Conservation (phyloP, 108 stramenopile genomes). For the Hondaea fermentalgiana region DNA sequence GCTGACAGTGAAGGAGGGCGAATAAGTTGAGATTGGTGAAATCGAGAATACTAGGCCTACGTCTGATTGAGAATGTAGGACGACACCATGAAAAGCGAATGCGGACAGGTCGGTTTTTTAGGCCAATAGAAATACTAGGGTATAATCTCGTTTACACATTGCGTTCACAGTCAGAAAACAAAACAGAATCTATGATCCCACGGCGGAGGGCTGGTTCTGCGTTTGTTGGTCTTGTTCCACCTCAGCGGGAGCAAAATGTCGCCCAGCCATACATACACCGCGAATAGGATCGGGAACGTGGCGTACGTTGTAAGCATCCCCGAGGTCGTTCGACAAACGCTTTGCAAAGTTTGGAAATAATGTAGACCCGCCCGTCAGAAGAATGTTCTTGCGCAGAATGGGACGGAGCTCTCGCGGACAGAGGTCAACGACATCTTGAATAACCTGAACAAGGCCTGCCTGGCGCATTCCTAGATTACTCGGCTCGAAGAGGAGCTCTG, state of each 20-base stretch:
- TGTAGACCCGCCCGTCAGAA: constrained; percentile 47
- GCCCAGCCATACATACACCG: not conserved
- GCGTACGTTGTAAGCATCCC: not conserved
- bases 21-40: too few species aligned
- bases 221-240: too few species aligned
- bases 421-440: constrained; percentile 23
- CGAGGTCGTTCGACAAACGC: constrained; percentile 35
- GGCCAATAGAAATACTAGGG: too few species aligned
- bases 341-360: constrained; percentile 35
- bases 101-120: too few species aligned
- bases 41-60: too few species aligned
- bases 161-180: too few species aligned
- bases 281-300: not conserved
- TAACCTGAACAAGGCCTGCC: constrained; percentile 38
- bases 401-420: constrained; percentile 23
- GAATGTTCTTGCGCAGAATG: constrained; percentile 26
- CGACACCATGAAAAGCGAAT: too few species aligned
- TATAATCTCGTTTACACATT: too few species aligned
- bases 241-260: not conserved
- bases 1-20: too few species aligned
- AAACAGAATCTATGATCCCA: too few species aligned
- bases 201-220: too few species aligned
- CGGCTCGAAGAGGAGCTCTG: constrained; percentile 49
- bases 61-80: too few species aligned
- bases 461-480: constrained; percentile 41